These are phyloP conservation scores for Fusarium annulatum DNA, from an alignment of 2,329 filamentous ascomycete species.

Conservation along the genomic window DNA sequence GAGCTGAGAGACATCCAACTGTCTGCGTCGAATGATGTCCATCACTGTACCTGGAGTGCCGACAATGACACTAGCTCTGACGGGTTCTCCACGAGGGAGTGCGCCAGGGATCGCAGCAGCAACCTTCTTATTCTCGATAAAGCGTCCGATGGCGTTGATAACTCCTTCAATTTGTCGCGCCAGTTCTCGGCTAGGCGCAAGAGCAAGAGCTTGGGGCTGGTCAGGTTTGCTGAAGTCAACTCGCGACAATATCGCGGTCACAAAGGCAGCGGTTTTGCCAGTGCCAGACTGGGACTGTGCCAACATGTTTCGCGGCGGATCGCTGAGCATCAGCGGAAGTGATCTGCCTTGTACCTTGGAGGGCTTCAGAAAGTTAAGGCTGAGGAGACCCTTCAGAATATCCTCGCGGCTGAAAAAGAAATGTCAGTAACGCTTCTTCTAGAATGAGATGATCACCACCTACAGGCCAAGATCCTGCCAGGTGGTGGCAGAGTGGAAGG, in stretches of 20 bases:
- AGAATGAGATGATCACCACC: slow-evolving; percentile 24
- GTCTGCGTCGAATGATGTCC: slow-evolving; percentile 82
- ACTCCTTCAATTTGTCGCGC: slow-evolving; percentile 94
- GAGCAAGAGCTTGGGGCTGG: slow-evolving; percentile 84
- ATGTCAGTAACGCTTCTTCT: slow-evolving; percentile 5
- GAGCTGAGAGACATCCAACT: slow-evolving; percentile 77
- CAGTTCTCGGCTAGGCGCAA: slow-evolving; percentile 93
- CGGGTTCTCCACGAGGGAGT: slow-evolving; percentile 73
- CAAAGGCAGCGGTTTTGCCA: slow-evolving; percentile 97
- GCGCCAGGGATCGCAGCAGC: slow-evolving; percentile 86
- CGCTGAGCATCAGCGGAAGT: slow-evolving; percentile 84
- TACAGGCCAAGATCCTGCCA: slow-evolving; percentile 91
- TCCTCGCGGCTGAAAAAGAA: slow-evolving; percentile 51
- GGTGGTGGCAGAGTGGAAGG: slow-evolving; percentile 83
- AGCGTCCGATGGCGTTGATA: slow-evolving; percentile 83
- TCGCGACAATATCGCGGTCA: slow-evolving; percentile 89
- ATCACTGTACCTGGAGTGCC: slow-evolving; percentile 94
- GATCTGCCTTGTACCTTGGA: slow-evolving; percentile 98
- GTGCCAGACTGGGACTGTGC: slow-evolving; percentile 99
- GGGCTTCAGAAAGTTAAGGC: slow-evolving; percentile 91
- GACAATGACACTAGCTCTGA: slow-evolving; percentile 84
- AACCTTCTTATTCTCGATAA: slow-evolving; percentile 79
- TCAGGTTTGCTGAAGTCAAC: slow-evolving; percentile 77
- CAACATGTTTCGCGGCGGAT: slow-evolving; percentile 94
- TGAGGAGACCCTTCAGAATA: slow-evolving; percentile 80